A percentile compares a stretch with the other conserved stretches of the same genome.
phyloP scores from a whole-genome alignment of 2,329 filamentous ascomycete genomes.

The Mycosphaerelloides madeirae region DNA sequence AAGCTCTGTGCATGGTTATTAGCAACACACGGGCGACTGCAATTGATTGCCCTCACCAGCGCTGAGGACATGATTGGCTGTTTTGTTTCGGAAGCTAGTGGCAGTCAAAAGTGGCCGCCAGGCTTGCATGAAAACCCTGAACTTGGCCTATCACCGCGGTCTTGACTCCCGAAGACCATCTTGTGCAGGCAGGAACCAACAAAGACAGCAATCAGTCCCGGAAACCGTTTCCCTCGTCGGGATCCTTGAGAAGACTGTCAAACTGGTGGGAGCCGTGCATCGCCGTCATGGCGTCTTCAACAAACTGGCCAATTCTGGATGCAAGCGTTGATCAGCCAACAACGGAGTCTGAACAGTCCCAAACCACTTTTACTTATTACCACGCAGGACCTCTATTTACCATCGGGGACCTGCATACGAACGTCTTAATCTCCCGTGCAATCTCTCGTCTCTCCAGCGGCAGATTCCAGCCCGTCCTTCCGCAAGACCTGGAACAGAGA shows the following conservation, averaged over 20 bases:
- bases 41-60: too few species aligned
- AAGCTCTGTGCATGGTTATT: too few species aligned
- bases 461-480: conserved; percentile 10
- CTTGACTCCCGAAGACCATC: background rate
- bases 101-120: conserved; percentile 1
- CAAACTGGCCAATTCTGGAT: background rate
- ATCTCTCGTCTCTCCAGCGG: conserved; percentile 7
- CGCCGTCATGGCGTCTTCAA: background rate
- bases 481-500: conserved; percentile 16
- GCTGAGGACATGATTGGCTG: background rate
- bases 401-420: conserved; percentile 11
- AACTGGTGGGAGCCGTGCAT: background rate
- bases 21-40: too few species aligned
- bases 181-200: background rate
- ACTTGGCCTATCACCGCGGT: background rate
- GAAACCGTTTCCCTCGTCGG: too few species aligned
- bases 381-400: conserved; percentile 18
- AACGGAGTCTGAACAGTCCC: background rate
- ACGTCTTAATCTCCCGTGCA: conserved; percentile 12
- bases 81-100: conserved; percentile 1
- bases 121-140: background rate
- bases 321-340: background rate
- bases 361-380: conserved; percentile 10
- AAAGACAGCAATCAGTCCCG: background rate
- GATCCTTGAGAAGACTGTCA: background rate